These are phyloP conservation scores for Calonectria honghensis DNA, from an alignment of 2,329 filamentous ascomycete species.

Conservation along the genomic window DNA sequence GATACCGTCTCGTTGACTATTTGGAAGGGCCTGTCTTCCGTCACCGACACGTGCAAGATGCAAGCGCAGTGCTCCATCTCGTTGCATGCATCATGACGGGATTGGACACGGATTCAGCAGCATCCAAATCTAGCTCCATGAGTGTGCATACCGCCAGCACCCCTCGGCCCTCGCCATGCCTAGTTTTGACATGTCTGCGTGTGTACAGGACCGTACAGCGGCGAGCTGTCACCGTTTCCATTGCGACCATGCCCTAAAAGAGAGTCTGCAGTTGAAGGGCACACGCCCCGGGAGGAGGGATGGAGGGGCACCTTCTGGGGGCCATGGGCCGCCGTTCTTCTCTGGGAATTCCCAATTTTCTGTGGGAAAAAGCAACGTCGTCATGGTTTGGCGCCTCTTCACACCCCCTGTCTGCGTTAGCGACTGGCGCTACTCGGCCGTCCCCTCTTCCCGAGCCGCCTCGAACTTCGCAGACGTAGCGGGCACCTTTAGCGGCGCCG, in stretches of 20 bases:
- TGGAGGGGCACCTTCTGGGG: slow-evolving; percentile 8
- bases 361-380: slow-evolving; percentile 52
- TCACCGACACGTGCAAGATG: slow-evolving; percentile 51
- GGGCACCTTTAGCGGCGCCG: slow-evolving; percentile 24
- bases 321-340: slow-evolving; percentile 32
- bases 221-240: slow-evolving; percentile 38
- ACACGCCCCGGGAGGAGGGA: slow-evolving; percentile 29
- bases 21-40: slow-evolving; percentile 40
- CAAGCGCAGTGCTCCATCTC: slow-evolving; percentile 48
- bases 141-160: slow-evolving; percentile 43
- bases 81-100: slow-evolving; percentile 46
- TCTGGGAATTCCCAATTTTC: slow-evolving; percentile 41
- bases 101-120: slow-evolving; percentile 48
- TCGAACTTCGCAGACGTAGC: slow-evolving; percentile 44
- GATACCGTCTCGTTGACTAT: slow-evolving; percentile 32
- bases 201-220: slow-evolving; percentile 38
- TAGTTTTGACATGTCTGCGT: slow-evolving; percentile 21
- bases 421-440: slow-evolving; percentile 47
- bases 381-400: slow-evolving; percentile 29
- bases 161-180: slow-evolving; percentile 42
- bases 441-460: slow-evolving; percentile 49
- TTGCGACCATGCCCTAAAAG: slow-evolving; percentile 53
- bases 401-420: slow-evolving; percentile 42
- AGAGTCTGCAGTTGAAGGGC: slow-evolving; percentile 40
- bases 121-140: slow-evolving; percentile 37